Evolutionary conservation across 2,329 filamentous ascomycete genomes (phyloP).

Genomic region (Fusarium transvaalense): DNA sequence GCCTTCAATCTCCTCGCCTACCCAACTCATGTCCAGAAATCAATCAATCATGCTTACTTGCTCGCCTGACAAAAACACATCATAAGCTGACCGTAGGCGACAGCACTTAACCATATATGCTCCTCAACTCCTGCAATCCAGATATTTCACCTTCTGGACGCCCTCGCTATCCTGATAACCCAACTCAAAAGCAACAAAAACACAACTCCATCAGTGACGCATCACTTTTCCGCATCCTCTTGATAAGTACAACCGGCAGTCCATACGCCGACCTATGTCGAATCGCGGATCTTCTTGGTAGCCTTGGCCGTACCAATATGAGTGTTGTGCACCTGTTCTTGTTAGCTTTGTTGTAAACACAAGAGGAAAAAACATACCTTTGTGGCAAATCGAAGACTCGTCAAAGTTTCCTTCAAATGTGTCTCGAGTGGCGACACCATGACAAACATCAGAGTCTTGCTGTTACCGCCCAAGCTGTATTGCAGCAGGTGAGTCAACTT

Average conservation of each 20-base stretch:
- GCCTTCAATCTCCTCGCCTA: slow-evolving; percentile 7
- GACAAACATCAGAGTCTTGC: slow-evolving; percentile 98
- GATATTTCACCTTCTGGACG: slow-evolving; percentile 14
- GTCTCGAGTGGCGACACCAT: slow-evolving; percentile 95
- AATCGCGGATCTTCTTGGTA: slow-evolving; percentile 69
- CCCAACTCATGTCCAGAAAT: slow-evolving; percentile 40
- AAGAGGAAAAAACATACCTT: slow-evolving; percentile 70
- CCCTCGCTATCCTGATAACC: slow-evolving; percentile 31
- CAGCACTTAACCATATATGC: slow-evolving; percentile 43
- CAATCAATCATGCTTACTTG: slow-evolving; percentile 29
- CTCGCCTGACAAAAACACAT: slow-evolving; percentile 37
- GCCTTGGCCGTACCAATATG: slow-evolving; percentile 91
- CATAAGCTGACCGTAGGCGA: slow-evolving; percentile 35
- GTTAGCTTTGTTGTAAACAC: slow-evolving; percentile 12
- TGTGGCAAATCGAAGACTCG: slow-evolving; percentile 94
- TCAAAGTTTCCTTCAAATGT: slow-evolving; percentile 92
- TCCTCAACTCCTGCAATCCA: slow-evolving; percentile 44
- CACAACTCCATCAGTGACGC: slow-evolving; percentile 15
- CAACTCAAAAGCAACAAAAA: slow-evolving; percentile 15
- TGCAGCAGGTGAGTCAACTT: slow-evolving; percentile 97
- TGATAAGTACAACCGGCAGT: slow-evolving; percentile 6
- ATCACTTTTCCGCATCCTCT: not conserved
- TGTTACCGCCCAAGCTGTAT: slow-evolving; percentile 94
- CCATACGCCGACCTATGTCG: slow-evolving; percentile 39
- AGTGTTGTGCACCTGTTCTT: slow-evolving; percentile 79